Evolutionary conservation across 768 basidiomycete species (phyloP).

Genomic region (Cystofilobasidium capitatum): DNA sequence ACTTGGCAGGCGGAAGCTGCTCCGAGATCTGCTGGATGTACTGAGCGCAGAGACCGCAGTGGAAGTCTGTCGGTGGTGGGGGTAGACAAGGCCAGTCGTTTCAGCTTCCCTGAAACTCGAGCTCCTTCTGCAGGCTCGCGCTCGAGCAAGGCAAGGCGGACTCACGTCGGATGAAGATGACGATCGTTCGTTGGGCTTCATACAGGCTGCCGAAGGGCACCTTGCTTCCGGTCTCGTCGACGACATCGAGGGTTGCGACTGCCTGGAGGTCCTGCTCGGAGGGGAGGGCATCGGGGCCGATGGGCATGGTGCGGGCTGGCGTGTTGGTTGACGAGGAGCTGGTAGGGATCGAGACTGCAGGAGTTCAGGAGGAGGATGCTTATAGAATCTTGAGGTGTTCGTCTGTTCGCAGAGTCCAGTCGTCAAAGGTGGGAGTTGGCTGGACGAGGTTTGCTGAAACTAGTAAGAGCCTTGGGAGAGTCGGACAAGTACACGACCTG

Average conservation of each 20-base stretch:
- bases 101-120: constrained; percentile 31
- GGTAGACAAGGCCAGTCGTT: not conserved
- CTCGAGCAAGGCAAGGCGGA: not conserved
- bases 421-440: no score
- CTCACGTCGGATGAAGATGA: constrained; percentile 52
- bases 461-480: no score
- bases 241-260: constrained; percentile 38
- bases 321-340: no score
- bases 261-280: not conserved
- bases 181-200: constrained; percentile 47
- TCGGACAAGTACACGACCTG: no score
- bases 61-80: not conserved
- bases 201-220: constrained; percentile 51
- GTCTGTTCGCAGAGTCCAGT: no score
- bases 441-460: no score
- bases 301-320: not conserved
- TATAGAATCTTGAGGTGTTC: no score
- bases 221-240: constrained; percentile 45
- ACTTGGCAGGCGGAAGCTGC: not conserved
- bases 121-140: no score
- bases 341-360: no score
- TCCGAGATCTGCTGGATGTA: not conserved
- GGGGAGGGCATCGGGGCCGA: not conserved
- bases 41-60: not conserved
- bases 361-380: no score